Conservation (phyloP, 176 grass and related monocot species). For the Lolium perenne region DNA sequence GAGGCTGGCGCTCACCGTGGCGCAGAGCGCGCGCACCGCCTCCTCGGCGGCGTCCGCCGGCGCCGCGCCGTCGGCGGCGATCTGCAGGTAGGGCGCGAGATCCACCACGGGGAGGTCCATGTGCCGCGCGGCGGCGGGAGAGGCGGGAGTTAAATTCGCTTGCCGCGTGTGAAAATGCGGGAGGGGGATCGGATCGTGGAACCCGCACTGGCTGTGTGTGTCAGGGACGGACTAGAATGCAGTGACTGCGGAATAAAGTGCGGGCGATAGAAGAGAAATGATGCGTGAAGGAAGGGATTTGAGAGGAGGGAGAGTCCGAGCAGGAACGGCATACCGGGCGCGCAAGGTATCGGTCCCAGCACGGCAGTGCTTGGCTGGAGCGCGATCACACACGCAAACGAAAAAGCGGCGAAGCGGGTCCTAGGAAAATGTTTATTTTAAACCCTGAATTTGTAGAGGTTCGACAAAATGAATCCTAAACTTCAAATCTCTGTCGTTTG, state of each 20-base stretch:
- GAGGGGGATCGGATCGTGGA: not conserved
- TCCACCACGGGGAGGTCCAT: constrained; percentile 96
- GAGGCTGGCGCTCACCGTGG: constrained; percentile 75
- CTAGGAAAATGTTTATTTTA: too few relatives aligned
- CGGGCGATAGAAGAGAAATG: not conserved
- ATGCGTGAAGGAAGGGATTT: constrained; percentile 46
- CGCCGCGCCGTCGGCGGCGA: constrained; percentile 31
- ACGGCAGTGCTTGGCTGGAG: not conserved
- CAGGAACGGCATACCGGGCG: constrained; percentile 39
- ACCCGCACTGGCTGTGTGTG: not conserved
- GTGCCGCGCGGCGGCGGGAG: constrained; percentile 53
- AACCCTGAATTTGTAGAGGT: too few relatives aligned
- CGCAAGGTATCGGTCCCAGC: constrained; percentile 38
- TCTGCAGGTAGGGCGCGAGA: constrained; percentile 74
- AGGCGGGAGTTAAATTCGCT: constrained; percentile 35
- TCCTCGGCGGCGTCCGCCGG: constrained; percentile 28
- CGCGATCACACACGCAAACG: not conserved
- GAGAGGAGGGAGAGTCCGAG: constrained; percentile 13
- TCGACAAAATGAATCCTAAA: too few relatives aligned
- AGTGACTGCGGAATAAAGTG: not conserved
- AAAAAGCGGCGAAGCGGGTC: not conserved
- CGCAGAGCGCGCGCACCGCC: constrained; percentile 68
- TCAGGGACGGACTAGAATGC: not conserved
- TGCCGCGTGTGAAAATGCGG: constrained; percentile 1
- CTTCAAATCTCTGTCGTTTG: too few relatives aligned